Evolutionary conservation across 148 eudicot species (phyloP).

Genomic region (Pouteria glomerata): DNA sequence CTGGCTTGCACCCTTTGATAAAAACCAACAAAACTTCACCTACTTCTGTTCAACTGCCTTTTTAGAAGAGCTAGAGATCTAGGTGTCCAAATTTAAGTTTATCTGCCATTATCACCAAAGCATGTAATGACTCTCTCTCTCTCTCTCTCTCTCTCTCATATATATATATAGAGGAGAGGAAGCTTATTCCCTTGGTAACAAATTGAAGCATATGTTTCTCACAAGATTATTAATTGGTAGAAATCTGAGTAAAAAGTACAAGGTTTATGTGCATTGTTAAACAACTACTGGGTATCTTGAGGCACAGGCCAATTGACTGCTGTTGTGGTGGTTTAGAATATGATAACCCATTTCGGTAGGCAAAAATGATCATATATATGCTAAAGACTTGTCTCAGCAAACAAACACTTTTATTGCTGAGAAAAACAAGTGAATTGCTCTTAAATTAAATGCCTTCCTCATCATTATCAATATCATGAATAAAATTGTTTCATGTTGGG

Average conservation of each 20-base stretch:
- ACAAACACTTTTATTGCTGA: too few relatives aligned
- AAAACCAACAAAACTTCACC: slow-evolving; percentile 71
- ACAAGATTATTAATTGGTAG: too few relatives aligned
- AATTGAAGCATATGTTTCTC: not conserved
- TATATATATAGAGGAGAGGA: not conserved
- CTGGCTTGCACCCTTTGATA: slow-evolving; percentile 30
- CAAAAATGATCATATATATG: not conserved
- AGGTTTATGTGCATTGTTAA: slow-evolving; percentile 15
- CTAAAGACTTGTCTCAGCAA: not conserved
- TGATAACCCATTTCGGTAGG: not conserved
- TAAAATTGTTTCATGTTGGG: too few relatives aligned
- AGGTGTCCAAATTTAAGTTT: not conserved
- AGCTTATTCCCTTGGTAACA: not conserved
- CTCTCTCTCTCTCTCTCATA: too few relatives aligned
- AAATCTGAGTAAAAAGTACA: slow-evolving; percentile 8
- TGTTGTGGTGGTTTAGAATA: slow-evolving; percentile 33
- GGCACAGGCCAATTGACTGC: slow-evolving; percentile 5
- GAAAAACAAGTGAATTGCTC: too few relatives aligned
- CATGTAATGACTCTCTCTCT: not conserved
- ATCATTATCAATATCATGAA: too few relatives aligned
- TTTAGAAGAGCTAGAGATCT: slow-evolving; percentile 12
- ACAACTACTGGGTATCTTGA: slow-evolving; percentile 27
- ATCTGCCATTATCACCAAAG: slow-evolving; percentile 15
- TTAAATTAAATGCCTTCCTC: too few relatives aligned
- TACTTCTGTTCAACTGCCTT: slow-evolving; percentile 83